Conservation (phyloP, 345 rosid genomes). For the Linum lewisii region DNA sequence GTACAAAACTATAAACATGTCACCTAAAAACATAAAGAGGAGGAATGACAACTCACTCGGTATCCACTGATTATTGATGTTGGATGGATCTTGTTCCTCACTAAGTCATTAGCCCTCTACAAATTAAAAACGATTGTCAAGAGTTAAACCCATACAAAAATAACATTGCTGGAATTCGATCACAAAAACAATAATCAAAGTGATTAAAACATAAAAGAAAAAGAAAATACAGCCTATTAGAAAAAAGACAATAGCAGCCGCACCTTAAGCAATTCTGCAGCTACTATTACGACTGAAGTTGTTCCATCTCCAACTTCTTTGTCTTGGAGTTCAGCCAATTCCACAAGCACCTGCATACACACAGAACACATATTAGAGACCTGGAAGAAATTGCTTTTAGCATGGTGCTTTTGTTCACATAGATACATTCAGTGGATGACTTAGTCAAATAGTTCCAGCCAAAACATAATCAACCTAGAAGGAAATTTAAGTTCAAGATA, state of each 20-base stretch:
- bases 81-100: slow-evolving; percentile 95
- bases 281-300: slow-evolving; percentile 86
- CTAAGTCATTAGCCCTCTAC: slow-evolving; percentile 93
- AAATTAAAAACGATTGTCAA: slow-evolving; percentile 2
- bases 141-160: slow-evolving; percentile 1
- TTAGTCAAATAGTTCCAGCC: not conserved
- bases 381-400: not conserved
- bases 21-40: not conserved
- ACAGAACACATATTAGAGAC: not conserved
- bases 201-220: not conserved
- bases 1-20: not conserved
- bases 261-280: slow-evolving; percentile 85
- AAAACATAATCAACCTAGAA: not conserved
- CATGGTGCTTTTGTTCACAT: too few relatives aligned
- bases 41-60: slow-evolving; percentile 41
- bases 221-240: not conserved
- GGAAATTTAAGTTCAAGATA: not conserved
- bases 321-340: slow-evolving; percentile 98
- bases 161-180: not conserved
- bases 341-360: slow-evolving; percentile 66
- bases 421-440: too few relatives aligned
- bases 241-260: not conserved
- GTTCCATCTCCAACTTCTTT: slow-evolving; percentile 98
- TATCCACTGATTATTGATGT: slow-evolving; percentile 93
- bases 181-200: not conserved